Evolutionary conservation across 2,329 filamentous ascomycete species (phyloP), one percentile per base, ranked within the genome.

Genomic region (Fusarium sp.): DNA sequence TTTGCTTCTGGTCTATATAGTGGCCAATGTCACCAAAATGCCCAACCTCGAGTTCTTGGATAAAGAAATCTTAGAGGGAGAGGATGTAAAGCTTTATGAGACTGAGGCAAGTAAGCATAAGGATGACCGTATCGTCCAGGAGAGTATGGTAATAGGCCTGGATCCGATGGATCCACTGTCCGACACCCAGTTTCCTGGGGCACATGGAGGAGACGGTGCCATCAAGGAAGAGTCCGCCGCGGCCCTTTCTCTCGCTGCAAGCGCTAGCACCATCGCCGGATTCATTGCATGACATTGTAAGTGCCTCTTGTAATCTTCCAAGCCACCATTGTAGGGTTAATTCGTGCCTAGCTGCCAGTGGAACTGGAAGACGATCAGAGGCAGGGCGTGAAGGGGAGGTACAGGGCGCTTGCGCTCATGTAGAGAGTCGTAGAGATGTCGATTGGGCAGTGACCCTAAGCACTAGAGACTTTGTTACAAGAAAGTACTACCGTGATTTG

Each of bases 171-270:
- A 52, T 1, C 70, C 65, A 2, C 43, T 49, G 17, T 48, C 51
- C 1, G 7, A 34, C 1, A 24, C 58, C 3, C 10, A 45, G n/a
- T 58, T 72, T 5, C 54, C 60, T 7, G 50, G 28, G 2, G 53
- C 52, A 7, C 31, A 60, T 18, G 61, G 68, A 36, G 70, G 68
- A 14, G 59, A 68, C 7, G 70, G 70, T 10, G 53, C 48, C 3
- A 54, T 73, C n/a, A 73, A 73, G 28, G 70, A 72, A 42, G 65
- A 73, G 17, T 63, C 56, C 5, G 54, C 49, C 5, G 68, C 68
- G 7, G 56, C 51, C 2, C 63, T 73, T 42, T 58, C 61, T 6
- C 54, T 65, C 13, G 50, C 54, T 6, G 58, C 70, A 20, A 72
- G 70, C 28, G 70, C 70, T 10, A 62, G 61, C 18, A 53, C 44